Conservation (phyloP, 139 green algal species). For the Coccomyxa sp. region DNA sequence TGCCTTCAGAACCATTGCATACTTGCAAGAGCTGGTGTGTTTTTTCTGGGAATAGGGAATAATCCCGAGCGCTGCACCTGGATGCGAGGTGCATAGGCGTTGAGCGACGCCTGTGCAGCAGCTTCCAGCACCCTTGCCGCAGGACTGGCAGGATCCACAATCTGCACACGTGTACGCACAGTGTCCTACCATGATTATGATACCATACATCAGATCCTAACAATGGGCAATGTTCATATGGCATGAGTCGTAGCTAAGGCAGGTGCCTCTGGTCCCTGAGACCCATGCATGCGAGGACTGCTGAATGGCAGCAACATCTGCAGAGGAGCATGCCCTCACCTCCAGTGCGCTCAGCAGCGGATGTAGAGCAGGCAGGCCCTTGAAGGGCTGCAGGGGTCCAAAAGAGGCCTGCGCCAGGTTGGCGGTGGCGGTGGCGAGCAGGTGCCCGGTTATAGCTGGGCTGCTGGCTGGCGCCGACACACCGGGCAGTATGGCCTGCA, state of each 20-base stretch:
- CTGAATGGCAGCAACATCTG: neutral
- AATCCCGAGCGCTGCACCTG: neutral
- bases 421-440: conserved; percentile 27
- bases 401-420: conserved; percentile 14
- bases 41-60: no score
- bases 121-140: neutral
- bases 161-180: neutral
- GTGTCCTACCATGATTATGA: neutral
- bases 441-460: conserved; percentile 18
- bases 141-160: neutral
- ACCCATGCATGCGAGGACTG: neutral
- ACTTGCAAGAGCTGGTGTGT: neutral
- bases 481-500: neutral
- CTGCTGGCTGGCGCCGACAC: neutral
- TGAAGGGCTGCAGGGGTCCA: conserved; percentile 20
- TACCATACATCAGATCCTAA: neutral
- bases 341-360: conserved; percentile 29
- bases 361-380: conserved; percentile 13
- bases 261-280: neutral
- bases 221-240: neutral
- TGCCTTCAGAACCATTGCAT: neutral
- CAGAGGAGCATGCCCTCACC: neutral
- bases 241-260: neutral
- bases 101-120: neutral
- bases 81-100: neutral